Evolutionary conservation across 768 basidiomycete genomes (phyloP).

Genomic region (Macrolepiota fuliginosa): DNA sequence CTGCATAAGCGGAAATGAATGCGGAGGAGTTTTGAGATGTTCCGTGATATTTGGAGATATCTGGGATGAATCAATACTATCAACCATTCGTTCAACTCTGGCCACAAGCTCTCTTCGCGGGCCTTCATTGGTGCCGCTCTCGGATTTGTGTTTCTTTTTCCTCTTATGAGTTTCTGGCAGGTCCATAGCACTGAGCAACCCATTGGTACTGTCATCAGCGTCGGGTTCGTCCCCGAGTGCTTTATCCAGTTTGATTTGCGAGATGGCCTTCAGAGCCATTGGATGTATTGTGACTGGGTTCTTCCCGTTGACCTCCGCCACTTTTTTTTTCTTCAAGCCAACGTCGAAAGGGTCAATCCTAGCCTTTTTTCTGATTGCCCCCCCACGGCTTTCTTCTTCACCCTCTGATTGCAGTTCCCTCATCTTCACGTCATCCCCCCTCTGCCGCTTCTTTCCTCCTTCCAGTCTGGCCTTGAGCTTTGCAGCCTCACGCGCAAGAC

Average conservation of each 20-base stretch:
- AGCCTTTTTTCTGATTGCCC: constrained; percentile 57
- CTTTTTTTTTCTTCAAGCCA: constrained; percentile 42
- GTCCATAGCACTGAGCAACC: background rate
- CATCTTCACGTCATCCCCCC: constrained; percentile 32
- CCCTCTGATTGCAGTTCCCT: constrained; percentile 26
- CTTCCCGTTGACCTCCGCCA: constrained; percentile 1
- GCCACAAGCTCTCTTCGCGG: background rate
- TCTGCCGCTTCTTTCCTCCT: constrained; percentile 43
- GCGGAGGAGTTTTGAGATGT: background rate
- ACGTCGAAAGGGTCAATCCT: constrained; percentile 57
- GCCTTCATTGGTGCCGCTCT: background rate
- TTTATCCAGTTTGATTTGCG: background rate
- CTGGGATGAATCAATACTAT: background rate
- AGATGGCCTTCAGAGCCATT: background rate
- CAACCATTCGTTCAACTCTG: background rate
- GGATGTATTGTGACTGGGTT: background rate
- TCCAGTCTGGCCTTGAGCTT: constrained; percentile 60
- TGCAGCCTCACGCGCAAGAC: constrained; percentile 50
- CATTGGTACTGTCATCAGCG: background rate
- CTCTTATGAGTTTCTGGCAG: background rate
- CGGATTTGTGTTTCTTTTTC: background rate
- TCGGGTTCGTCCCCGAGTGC: background rate
- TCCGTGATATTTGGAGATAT: background rate
- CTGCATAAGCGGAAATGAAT: background rate
- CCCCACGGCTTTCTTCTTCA: constrained; percentile 59